Base-by-base conservation (phyloP, 2,329 filamentous ascomycete species). In the Onygenales sp. region DNA sequence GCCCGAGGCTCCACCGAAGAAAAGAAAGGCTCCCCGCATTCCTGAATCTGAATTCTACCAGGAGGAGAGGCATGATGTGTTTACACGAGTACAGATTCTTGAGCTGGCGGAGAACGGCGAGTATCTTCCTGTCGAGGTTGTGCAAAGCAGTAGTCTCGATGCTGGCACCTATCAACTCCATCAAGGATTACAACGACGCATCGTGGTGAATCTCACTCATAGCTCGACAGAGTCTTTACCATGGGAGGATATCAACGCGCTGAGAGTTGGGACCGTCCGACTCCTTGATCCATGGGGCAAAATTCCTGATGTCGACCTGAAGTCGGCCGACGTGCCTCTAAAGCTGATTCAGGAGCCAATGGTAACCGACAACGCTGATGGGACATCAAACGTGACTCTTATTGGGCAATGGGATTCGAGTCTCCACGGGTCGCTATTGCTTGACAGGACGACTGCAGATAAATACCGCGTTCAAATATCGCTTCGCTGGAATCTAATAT, bases 351-450 rank as follows among this genome's bases (percentile, higher is more conserved):
- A 86, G 34, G 83, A 86, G 47, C 92, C 93, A 0, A 78, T 84
- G 53, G 85, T 95, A 59, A 87, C 86, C 57, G 84, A 87, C 54
- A 94, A 96, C 64, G 83, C 88, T 27, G 94, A 97, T 66, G 93
- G 93, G 39, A 96, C 91, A 0, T 86, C 85, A 37, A 90, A 86
- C 66, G 84, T 96, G 39, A 91, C 86, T 1, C 77, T 97, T 43
- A 80, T 86, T n/a, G 90, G 87, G 0, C 91, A 97, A 64, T 98
- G 93, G 93, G 93, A 98, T 66, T 96, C 92, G 0, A 95, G 90
- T 63, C 77, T 93, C 59, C 93, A 98, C 69, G 85, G 84, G 58
- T 96, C 93, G 5, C 76, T 95, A n/a, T 77, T 97, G 11, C 81
- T 98, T n/a, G 91, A 98, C 69, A 84, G 92, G 31, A 86, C 88